Percentiles rank a stretch among this genome's conserved stretches.
These are phyloP conservation scores for Pyrus hybrid DNA, from an alignment of 331 rosid genomes.

Conservation along the genomic window DNA sequence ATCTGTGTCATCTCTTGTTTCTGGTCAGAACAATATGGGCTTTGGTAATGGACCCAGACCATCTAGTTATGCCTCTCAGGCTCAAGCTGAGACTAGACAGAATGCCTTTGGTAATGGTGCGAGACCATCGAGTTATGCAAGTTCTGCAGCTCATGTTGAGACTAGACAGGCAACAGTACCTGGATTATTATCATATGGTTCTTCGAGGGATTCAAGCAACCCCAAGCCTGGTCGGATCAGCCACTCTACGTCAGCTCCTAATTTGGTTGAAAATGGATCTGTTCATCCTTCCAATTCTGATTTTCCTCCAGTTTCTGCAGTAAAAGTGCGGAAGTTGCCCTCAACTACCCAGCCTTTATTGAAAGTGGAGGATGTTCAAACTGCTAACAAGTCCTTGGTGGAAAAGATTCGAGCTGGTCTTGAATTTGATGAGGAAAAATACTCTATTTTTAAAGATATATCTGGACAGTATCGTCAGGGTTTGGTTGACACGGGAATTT, in stretches of 20 bases:
- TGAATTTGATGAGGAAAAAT: slow-evolving; percentile 72
- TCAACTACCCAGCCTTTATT: slow-evolving; percentile 33
- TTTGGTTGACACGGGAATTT: slow-evolving; percentile 49
- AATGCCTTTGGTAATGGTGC: slow-evolving; percentile 22
- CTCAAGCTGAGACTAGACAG: slow-evolving; percentile 32
- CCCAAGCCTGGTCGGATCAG: slow-evolving; percentile 43
- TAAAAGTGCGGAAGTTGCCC: slow-evolving; percentile 43
- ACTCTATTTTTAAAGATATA: slow-evolving; percentile 57
- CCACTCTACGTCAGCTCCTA: slow-evolving; percentile 79
- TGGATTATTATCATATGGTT: slow-evolving; percentile 36
- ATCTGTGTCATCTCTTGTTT: slow-evolving; percentile 15
- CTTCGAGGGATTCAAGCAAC: slow-evolving; percentile 37
- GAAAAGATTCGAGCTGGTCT: slow-evolving; percentile 80
- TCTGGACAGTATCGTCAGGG: slow-evolving; percentile 89
- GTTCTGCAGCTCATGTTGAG: slow-evolving; percentile 40
- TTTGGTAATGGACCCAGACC: slow-evolving; percentile 29
- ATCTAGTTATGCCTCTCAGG: slow-evolving; percentile 55
- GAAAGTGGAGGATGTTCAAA: slow-evolving; percentile 54
- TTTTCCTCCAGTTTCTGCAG: slow-evolving; percentile 82
- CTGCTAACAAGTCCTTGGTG: slow-evolving; percentile 87
- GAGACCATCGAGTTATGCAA: slow-evolving; percentile 46
- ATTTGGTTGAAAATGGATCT: slow-evolving; percentile 44
- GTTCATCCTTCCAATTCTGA: slow-evolving; percentile 47
- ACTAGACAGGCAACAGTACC: slow-evolving; percentile 22
- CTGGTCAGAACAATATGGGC: slow-evolving; percentile 34